Evolutionary conservation across 345 rosid genomes (phyloP).

Genomic region (Brassica nigra): DNA sequence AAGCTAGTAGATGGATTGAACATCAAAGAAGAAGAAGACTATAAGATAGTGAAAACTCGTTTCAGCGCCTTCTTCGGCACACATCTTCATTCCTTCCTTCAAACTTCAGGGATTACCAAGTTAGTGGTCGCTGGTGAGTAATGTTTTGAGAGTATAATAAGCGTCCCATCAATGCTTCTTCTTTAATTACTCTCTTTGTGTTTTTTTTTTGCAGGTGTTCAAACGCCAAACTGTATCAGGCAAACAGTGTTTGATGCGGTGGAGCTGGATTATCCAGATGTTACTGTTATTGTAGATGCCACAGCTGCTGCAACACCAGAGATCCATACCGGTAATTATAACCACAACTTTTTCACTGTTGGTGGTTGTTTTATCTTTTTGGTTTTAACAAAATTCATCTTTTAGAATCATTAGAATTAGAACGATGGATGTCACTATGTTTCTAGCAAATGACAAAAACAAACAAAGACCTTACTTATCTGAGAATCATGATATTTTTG

Average conservation of each 20-base stretch:
- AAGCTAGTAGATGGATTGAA: conserved; percentile 69
- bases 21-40: conserved; percentile 75
- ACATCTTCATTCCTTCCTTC: conserved; percentile 71
- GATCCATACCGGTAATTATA: conserved; percentile 57
- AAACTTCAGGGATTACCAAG: conserved; percentile 48
- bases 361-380: background rate
- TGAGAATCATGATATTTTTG: conserved; percentile 13
- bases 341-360: background rate
- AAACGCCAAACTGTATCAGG: conserved; percentile 83
- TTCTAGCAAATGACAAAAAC: conserved; percentile 1
- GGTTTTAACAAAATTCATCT: background rate
- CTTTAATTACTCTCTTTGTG: background rate
- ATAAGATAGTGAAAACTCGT: conserved; percentile 79
- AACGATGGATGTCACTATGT: background rate
- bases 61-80: conserved; percentile 89
- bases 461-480: background rate
- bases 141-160: conserved; percentile 9
- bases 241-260: conserved; percentile 92
- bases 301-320: conserved; percentile 91
- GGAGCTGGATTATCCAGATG: conserved; percentile 59
- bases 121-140: conserved; percentile 65
- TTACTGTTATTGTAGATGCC: conserved; percentile 70
- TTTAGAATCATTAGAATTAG: background rate
- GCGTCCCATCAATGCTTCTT: background rate
- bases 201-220: conserved; percentile 56